A percentile compares a stretch with the other conserved stretches of the same genome.
Conservation (phyloP, 768 basidiomycete species). For the Guyanaporus albipodus region DNA sequence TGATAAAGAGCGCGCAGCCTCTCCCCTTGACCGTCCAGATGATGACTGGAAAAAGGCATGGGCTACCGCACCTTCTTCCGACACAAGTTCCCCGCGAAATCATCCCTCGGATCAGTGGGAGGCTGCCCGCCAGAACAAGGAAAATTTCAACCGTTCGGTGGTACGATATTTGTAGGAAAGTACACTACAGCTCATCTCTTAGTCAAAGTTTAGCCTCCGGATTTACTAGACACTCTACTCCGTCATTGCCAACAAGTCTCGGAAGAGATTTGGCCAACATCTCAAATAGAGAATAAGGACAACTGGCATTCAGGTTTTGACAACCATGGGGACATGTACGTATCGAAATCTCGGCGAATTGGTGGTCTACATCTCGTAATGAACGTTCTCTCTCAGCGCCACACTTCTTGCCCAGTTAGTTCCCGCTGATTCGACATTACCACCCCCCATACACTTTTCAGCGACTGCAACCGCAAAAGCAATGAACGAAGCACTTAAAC, state of each 20-base stretch:
- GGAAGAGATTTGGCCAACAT: slow-evolving; percentile 49
- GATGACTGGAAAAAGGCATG: slow-evolving; percentile 43
- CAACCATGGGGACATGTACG: slow-evolving; percentile 61
- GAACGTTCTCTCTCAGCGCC: slow-evolving; percentile 32
- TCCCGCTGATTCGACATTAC: slow-evolving; percentile 49
- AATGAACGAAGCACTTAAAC: slow-evolving; percentile 55
- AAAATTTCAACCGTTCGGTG: slow-evolving; percentile 56
- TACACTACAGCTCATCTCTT: slow-evolving; percentile 16
- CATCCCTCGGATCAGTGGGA: slow-evolving; percentile 62
- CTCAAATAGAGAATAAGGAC: slow-evolving; percentile 24
- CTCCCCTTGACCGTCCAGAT: not conserved
- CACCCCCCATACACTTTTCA: slow-evolving; percentile 45
- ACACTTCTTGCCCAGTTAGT: slow-evolving; percentile 41
- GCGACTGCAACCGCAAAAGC: slow-evolving; percentile 57
- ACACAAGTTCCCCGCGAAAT: slow-evolving; percentile 17
- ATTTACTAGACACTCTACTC: slow-evolving; percentile 56
- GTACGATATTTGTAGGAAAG: slow-evolving; percentile 40
- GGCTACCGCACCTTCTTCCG: slow-evolving; percentile 25
- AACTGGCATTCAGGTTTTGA: slow-evolving; percentile 43
- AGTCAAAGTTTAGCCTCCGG: slow-evolving; percentile 54
- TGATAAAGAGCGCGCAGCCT: not conserved
- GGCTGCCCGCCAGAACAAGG: slow-evolving; percentile 51
- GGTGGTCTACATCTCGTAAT: slow-evolving; percentile 2
- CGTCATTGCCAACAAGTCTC: slow-evolving; percentile 50
- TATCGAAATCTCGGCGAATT: not conserved